phyloP scores from a whole-genome alignment of 2,329 filamentous ascomycete species.

The Ceratocystis harringtonii region DNA sequence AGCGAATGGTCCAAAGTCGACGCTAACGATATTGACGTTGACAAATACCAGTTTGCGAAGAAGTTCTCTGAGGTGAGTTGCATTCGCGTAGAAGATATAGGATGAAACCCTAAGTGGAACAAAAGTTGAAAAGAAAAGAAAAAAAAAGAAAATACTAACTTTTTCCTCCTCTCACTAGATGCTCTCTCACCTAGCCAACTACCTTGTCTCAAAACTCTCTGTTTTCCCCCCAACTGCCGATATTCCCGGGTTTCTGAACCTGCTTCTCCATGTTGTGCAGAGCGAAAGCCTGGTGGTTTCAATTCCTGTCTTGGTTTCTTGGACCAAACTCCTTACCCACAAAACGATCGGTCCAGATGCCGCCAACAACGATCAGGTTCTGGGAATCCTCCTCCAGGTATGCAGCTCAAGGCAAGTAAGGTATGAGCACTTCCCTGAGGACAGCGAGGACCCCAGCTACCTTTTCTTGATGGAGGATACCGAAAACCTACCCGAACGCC shows the following conservation, averaged over 20 bases:
- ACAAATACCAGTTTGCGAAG: slow-evolving; percentile 83
- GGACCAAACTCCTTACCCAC: slow-evolving; percentile 68
- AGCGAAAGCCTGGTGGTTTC: slow-evolving; percentile 83
- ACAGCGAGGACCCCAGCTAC: slow-evolving; percentile 64
- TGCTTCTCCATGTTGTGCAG: slow-evolving; percentile 65
- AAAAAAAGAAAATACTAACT: slow-evolving; percentile 1
- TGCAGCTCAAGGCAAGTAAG: slow-evolving; percentile 72
- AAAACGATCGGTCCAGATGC: slow-evolving; percentile 50
- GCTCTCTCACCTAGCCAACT: slow-evolving; percentile 70
- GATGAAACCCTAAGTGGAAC: neutral
- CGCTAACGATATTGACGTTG: slow-evolving; percentile 70
- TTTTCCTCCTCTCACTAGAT: slow-evolving; percentile 36
- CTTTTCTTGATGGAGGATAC: slow-evolving; percentile 84
- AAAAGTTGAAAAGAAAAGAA: too few relatives aligned
- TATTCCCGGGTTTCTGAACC: slow-evolving; percentile 58
- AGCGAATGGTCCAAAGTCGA: slow-evolving; percentile 70
- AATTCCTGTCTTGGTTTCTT: slow-evolving; percentile 79
- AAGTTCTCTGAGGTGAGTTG: slow-evolving; percentile 71
- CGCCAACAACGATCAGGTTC: slow-evolving; percentile 42
- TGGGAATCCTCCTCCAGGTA: slow-evolving; percentile 64
- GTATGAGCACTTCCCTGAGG: slow-evolving; percentile 74
- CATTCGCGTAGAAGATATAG: neutral
- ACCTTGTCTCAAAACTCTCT: slow-evolving; percentile 62
- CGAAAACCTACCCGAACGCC: slow-evolving; percentile 82
- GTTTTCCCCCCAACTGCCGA: slow-evolving; percentile 49